Evolutionary conservation across 2,329 filamentous ascomycete species (phyloP).

Genomic region (Lasiodiplodia gonubiensis): DNA sequence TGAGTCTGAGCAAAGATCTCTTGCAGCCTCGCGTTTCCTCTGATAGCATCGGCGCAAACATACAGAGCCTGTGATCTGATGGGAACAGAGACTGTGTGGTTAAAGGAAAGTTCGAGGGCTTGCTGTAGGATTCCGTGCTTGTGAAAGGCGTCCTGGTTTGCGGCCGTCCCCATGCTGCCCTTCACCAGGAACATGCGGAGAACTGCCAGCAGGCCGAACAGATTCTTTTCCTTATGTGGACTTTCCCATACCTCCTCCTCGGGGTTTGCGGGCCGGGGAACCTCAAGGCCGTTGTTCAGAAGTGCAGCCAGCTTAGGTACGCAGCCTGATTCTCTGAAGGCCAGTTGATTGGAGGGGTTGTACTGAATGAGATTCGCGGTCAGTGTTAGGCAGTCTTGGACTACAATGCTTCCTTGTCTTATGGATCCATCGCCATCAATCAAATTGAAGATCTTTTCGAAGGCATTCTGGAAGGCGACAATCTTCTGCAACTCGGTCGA

Average conservation of each 20-base stretch:
- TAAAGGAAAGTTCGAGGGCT: constrained; percentile 83
- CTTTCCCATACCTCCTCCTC: constrained; percentile 76
- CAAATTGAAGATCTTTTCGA: constrained; percentile 82
- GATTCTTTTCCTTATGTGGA: constrained; percentile 82
- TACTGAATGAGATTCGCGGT: constrained; percentile 85
- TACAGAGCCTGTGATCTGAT: constrained; percentile 82
- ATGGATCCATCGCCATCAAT: constrained; percentile 83
- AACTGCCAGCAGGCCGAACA: constrained; percentile 87
- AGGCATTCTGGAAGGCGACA: constrained; percentile 93
- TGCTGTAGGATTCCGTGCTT: constrained; percentile 80
- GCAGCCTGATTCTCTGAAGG: constrained; percentile 89
- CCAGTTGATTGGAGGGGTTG: constrained; percentile 90
- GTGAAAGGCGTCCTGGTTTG: constrained; percentile 87
- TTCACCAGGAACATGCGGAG: constrained; percentile 82
- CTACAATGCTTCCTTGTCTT: constrained; percentile 79
- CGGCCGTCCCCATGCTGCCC: constrained; percentile 78
- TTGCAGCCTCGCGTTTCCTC: constrained; percentile 78
- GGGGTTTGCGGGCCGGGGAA: constrained; percentile 59
- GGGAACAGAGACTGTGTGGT: constrained; percentile 70
- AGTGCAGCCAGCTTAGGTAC: constrained; percentile 74
- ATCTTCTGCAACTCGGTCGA: constrained; percentile 92
- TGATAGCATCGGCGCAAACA: constrained; percentile 87
- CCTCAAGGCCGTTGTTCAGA: constrained; percentile 58
- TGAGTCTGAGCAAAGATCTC: constrained; percentile 53
- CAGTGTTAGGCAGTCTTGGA: constrained; percentile 92